Evolutionary conservation across 352 stramenopile genomes (phyloP), one percentile per base, ranked within the genome.

Genomic region (Pythium myriotylum): DNA sequence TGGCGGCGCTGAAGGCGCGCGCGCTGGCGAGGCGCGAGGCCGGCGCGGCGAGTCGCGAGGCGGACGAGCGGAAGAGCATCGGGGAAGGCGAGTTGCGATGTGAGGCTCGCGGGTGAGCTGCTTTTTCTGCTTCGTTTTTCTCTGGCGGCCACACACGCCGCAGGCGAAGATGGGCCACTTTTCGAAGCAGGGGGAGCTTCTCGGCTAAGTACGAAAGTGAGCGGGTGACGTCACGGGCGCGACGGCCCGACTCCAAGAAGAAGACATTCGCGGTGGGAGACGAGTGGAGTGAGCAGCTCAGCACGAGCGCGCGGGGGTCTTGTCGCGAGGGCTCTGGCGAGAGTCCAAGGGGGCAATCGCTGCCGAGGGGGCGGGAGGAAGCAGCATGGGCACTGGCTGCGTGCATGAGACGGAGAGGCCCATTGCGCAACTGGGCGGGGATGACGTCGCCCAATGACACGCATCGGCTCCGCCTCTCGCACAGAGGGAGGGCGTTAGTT

Each of bases 31-130:
- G 63, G 54, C 67, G 65, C 43, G 65, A 69, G 75, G 65, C 62
- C 67, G 72, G 59, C 59, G 49, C 45, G 20, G 50, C 52, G 47
- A 65, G 76, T 53, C 59, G 77, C 67, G 64, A 68, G 52, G 74
- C 67, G 13, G 83, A 80, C 66, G 79, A 77, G 49, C 83, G 83
- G 68, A 90, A 72, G 70, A 89, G 74, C 80, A 89, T 89, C 20
- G 55, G 39, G 12, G 40, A 42, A 14, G 19, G 41, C 35, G 45
- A 50, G 41, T 69, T 64, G 41, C 60, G 56, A 72, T 65, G 65
- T 73, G 65, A 66, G 58, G 59, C 27, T 10, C 29, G 14, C 13
- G 2, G 23, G 1, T 35, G 45, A 58, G 57, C 45, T 55, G 41
- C 53, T 68, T 67, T 73, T 72, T 78, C 69, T 81, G 73, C 71